A percentile compares a stretch with the other conserved stretches of the same genome.
These are phyloP conservation scores for Priceomyces melissophilus DNA, from an alignment of 805 yeast genomes.

Conservation along the genomic window DNA sequence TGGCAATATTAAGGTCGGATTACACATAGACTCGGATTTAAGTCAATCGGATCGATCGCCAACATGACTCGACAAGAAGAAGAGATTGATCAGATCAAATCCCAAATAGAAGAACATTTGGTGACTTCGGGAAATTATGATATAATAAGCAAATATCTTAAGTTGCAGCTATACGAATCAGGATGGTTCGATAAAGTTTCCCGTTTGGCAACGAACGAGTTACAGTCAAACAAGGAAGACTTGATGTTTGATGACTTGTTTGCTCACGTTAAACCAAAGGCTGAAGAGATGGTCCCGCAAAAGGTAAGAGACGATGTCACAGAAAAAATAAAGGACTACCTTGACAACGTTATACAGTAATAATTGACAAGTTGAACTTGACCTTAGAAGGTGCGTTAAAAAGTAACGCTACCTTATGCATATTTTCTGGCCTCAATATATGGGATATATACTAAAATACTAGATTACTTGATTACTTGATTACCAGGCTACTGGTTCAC, in stretches of 20 bases:
- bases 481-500: too few relatives aligned
- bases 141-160: conserved; percentile 60
- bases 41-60: background rate
- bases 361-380: too few relatives aligned
- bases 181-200: conserved; percentile 86
- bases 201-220: conserved; percentile 49
- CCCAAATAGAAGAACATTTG: conserved; percentile 66
- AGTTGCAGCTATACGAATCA: conserved; percentile 61
- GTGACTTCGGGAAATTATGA: conserved; percentile 81
- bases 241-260: conserved; percentile 47
- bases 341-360: conserved; percentile 42
- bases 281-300: conserved; percentile 68
- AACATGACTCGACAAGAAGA: conserved; percentile 28
- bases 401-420: too few relatives aligned
- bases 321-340: conserved; percentile 53
- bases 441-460: too few relatives aligned
- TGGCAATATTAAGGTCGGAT: too few relatives aligned
- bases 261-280: conserved; percentile 57
- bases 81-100: conserved; percentile 44
- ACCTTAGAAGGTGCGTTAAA: too few relatives aligned
- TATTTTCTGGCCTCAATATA: too few relatives aligned
- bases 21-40: too few relatives aligned
- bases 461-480: too few relatives aligned
- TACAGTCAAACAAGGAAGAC: conserved; percentile 27
- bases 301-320: conserved; percentile 59